Conservation (phyloP, 495 filamentous ascomycete species). For the Penicillium maclennaniae region DNA sequence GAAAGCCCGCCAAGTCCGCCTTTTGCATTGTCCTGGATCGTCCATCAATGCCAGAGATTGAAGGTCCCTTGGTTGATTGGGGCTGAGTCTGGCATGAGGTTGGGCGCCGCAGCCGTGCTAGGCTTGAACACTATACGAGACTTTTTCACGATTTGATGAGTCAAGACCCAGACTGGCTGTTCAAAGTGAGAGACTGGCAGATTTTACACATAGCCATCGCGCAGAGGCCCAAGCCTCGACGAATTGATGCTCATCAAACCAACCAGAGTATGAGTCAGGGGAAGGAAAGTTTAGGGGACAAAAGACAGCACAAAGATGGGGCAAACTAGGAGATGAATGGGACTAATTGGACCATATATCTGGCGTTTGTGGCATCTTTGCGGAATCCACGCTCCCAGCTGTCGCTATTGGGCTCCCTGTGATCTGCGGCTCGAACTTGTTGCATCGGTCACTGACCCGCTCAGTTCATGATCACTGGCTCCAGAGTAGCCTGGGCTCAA, state of each 20-base stretch:
- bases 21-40: no score
- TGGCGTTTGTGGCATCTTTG: neutral
- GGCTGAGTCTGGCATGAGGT: no score
- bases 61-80: no score
- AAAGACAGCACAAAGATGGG: neutral
- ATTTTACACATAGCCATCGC: neutral
- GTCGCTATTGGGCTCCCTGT: neutral
- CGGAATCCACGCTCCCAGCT: neutral
- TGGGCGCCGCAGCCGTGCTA: no score
- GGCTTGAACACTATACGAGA: no score
- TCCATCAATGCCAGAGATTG: no score
- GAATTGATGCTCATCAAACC: neutral
- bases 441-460: conserved; percentile 1
- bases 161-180: no score
- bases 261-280: neutral
- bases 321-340: neutral
- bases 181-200: no score
- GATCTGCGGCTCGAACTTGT: conserved; percentile 5
- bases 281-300: no score
- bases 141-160: no score
- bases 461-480: conserved; percentile 4
- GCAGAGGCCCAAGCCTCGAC: neutral
- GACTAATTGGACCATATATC: neutral
- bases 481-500: neutral
- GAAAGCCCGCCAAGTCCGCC: no score